These are phyloP conservation scores for Discostella stelligera DNA, from an alignment of 352 stramenopile genomes.

Conservation along the genomic window DNA sequence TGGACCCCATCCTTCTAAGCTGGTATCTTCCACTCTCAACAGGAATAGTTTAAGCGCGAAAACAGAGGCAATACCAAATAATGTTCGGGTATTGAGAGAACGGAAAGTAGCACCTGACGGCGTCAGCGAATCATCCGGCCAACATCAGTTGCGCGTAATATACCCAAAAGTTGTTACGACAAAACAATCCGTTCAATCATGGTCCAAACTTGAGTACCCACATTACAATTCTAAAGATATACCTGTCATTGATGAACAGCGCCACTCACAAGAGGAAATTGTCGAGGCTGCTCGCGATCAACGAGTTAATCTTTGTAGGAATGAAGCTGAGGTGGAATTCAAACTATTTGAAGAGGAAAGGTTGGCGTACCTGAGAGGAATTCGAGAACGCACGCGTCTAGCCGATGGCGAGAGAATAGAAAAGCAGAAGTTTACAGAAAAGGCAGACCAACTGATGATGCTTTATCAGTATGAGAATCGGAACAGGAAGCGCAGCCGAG, in stretches of 20 bases:
- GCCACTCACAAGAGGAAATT: slow-evolving; percentile 39
- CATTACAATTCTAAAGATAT: slow-evolving; percentile 39
- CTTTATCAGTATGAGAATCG: slow-evolving; percentile 60
- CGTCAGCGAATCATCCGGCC: not conserved
- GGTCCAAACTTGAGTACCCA: slow-evolving; percentile 50
- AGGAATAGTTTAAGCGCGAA: not conserved
- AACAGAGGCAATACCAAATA: slow-evolving; percentile 13
- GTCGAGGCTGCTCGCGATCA: slow-evolving; percentile 40
- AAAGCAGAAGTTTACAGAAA: slow-evolving; percentile 59
- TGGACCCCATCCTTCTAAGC: slow-evolving; percentile 3
- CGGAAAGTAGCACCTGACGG: slow-evolving; percentile 14
- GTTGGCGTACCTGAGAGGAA: slow-evolving; percentile 49
- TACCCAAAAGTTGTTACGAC: slow-evolving; percentile 5
- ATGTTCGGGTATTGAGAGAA: slow-evolving; percentile 37
- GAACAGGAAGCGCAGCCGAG: slow-evolving; percentile 38
- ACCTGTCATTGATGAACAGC: slow-evolving; percentile 52
- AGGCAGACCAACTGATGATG: slow-evolving; percentile 41
- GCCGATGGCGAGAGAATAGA: slow-evolving; percentile 57
- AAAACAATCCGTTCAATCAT: slow-evolving; percentile 26
- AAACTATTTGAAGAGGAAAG: slow-evolving; percentile 51
- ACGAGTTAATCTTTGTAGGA: slow-evolving; percentile 49
- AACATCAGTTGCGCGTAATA: slow-evolving; percentile 1
- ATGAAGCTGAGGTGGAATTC: slow-evolving; percentile 39
- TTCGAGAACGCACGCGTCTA: slow-evolving; percentile 48
- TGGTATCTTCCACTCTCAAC: not conserved